Percentiles rank a stretch among this genome's conserved stretches.
Conservation (phyloP, 345 rosid species). For the Arabidopsis suecica region DNA sequence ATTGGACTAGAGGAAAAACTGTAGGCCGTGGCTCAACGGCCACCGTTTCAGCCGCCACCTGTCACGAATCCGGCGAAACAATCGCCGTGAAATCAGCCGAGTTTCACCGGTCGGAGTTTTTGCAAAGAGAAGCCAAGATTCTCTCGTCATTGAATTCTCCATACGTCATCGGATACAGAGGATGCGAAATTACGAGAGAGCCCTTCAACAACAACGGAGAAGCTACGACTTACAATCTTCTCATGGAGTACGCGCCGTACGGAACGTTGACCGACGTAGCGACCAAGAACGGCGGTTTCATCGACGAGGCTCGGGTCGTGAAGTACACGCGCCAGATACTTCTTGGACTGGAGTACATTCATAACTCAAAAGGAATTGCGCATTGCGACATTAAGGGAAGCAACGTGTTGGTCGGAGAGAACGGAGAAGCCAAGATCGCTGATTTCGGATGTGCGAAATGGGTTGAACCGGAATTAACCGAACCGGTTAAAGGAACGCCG, state of each 20-base stretch:
- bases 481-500: slow-evolving; percentile 61
- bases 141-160: slow-evolving; percentile 60
- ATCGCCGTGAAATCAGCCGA: slow-evolving; percentile 73
- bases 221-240: slow-evolving; percentile 55
- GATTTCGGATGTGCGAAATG: slow-evolving; percentile 81
- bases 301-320: slow-evolving; percentile 50
- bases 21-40: slow-evolving; percentile 81
- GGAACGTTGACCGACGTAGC: slow-evolving; percentile 58
- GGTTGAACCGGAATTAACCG: slow-evolving; percentile 38
- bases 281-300: slow-evolving; percentile 48
- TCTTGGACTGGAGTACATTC: slow-evolving; percentile 65
- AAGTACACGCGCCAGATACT: slow-evolving; percentile 60
- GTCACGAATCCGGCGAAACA: slow-evolving; percentile 47
- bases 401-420: slow-evolving; percentile 58
- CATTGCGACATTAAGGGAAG: slow-evolving; percentile 84
- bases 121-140: slow-evolving; percentile 63
- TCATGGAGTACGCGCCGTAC: slow-evolving; percentile 68
- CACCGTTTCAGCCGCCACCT: slow-evolving; percentile 65
- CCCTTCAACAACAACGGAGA: slow-evolving; percentile 34
- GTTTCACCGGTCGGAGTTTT: slow-evolving; percentile 46
- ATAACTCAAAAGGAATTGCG: slow-evolving; percentile 53
- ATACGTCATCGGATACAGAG: slow-evolving; percentile 59
- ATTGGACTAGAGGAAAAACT: slow-evolving; percentile 68
- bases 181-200: slow-evolving; percentile 56
- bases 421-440: slow-evolving; percentile 63